Evolutionary conservation across 2,329 filamentous ascomycete species (phyloP), one percentile per base, ranked within the genome.

Genomic region (Chalaropsis ovoidea): DNA sequence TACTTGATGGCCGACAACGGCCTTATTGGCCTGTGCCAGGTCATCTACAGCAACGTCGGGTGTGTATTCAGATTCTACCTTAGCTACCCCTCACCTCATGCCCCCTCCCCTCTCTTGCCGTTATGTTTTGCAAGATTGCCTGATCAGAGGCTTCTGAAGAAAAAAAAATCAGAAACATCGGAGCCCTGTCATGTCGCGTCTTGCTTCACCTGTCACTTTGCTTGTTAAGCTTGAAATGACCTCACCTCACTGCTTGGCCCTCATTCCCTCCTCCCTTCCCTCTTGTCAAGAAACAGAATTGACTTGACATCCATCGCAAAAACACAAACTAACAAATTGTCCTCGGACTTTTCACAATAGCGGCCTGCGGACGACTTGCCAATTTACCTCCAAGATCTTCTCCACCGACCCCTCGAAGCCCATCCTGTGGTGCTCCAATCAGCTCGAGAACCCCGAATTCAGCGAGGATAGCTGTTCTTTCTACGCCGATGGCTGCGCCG

Each of bases 31-130:
- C 83, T 96, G 76, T 85, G 84, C 68, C 94, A 99, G 81, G 82
- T 97, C 77, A 96, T 99, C 75, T 96, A 97, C 81, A 97, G 89
- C 80, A 96, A 96, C 77, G 89, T 99, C 75, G 88, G 85, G 92
- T 96, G 86, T 77, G 87, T 61, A 41, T 56, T 42, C 43, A 31
- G 11, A 65, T 61, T 62, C 66, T 42, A 45, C 52, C 31, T 15
- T 35, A 56, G 52, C 52, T 58, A 35, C 13, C 8, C 47, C 19
- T 64, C 35, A 11, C 62, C 61, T 63, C 52, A 65, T 68, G 45
- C 49, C 10, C 68, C 52, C 61, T 10, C 67, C 22, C 66, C 62
- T 66, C 61, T 68, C 68, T 71, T 71, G 67, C 69, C 66, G 41
- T 43, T 47, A 17, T 49, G 61, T 49, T 58, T 27, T 58, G 54